These are phyloP conservation scores for Metschnikowia lochheadii DNA, from an alignment of 805 yeast species.

Conservation along the genomic window DNA sequence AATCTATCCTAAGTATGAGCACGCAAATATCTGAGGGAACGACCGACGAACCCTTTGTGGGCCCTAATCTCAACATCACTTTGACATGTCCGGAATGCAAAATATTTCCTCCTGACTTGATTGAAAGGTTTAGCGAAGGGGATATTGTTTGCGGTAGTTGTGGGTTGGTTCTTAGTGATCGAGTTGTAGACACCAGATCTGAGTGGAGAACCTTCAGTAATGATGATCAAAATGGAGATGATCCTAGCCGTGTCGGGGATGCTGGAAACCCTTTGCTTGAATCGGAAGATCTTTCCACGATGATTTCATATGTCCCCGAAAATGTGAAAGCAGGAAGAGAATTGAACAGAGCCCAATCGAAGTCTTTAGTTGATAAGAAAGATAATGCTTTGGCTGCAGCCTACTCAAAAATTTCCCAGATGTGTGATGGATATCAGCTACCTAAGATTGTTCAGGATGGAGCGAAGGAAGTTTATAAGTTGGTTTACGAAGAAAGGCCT, in stretches of 20 bases:
- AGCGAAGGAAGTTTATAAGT: constrained; percentile 91
- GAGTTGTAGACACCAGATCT: constrained; percentile 90
- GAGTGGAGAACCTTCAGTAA: constrained; percentile 99
- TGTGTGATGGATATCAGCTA: constrained; percentile 94
- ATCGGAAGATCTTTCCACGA: constrained; percentile 86
- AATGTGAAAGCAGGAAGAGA: constrained; percentile 87
- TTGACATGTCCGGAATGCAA: constrained; percentile 95
- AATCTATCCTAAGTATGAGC: constrained; percentile 6
- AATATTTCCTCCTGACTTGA: constrained; percentile 90
- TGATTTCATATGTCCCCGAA: constrained; percentile 83
- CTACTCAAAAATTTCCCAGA: constrained; percentile 83
- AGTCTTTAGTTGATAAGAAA: constrained; percentile 77
- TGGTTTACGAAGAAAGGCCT: constrained; percentile 81
- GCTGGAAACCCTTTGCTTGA: constrained; percentile 91
- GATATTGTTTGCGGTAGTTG: constrained; percentile 98
- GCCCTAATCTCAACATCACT: constrained; percentile 83
- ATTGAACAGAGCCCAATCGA: constrained; percentile 83
- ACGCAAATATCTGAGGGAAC: constrained; percentile 10
- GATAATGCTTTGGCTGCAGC: constrained; percentile 88
- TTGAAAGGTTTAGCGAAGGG: constrained; percentile 94
- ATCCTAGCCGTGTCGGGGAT: constrained; percentile 98
- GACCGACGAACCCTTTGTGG: constrained; percentile 39
- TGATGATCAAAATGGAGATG: constrained; percentile 97
- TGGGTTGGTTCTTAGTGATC: constrained; percentile 88
- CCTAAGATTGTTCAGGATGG: constrained; percentile 96